A percentile compares a stretch with the other conserved stretches of the same genome.
Evolutionary conservation across 257 asterid genomes (phyloP).

Genomic region (Mentha longifolia): DNA sequence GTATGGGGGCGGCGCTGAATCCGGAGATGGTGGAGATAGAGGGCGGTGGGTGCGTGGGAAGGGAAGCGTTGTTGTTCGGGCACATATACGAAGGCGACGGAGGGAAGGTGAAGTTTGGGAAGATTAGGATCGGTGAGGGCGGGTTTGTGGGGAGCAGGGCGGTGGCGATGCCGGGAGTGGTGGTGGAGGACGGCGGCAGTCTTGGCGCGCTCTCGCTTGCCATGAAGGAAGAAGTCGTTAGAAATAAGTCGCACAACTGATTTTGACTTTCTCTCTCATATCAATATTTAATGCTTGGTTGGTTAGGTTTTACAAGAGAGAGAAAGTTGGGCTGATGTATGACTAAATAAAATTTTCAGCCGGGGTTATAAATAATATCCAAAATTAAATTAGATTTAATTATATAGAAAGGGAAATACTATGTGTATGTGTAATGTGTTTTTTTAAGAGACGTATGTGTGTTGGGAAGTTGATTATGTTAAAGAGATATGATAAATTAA

Average conservation of each 20-base stretch:
- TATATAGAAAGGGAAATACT: background rate
- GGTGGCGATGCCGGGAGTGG: conserved; percentile 89
- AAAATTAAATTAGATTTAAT: conserved; percentile 10
- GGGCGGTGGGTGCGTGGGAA: conserved; percentile 68
- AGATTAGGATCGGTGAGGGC: conserved; percentile 66
- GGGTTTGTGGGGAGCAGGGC: conserved; percentile 84
- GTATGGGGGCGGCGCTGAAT: conserved; percentile 77
- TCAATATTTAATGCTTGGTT: background rate
- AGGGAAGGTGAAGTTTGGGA: conserved; percentile 79
- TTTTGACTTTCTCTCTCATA: background rate
- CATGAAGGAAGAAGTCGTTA: conserved; percentile 77
- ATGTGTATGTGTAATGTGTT: too few species aligned
- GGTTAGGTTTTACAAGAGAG: background rate
- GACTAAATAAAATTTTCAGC: conserved; percentile 35
- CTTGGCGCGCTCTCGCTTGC: conserved; percentile 80
- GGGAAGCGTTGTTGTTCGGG: conserved; percentile 78
- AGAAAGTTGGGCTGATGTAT: conserved; percentile 19
- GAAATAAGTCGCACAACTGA: conserved; percentile 38
- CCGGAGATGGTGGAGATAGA: conserved; percentile 89
- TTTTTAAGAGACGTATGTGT: too few species aligned
- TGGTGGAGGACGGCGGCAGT: conserved; percentile 60
- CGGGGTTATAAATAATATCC: background rate
- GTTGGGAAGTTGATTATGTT: too few species aligned
- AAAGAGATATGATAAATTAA: too few species aligned
- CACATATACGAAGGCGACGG: conserved; percentile 85